phyloP scores from a whole-genome alignment of 768 basidiomycete species.

The Omphalotus guepiniiformis region DNA sequence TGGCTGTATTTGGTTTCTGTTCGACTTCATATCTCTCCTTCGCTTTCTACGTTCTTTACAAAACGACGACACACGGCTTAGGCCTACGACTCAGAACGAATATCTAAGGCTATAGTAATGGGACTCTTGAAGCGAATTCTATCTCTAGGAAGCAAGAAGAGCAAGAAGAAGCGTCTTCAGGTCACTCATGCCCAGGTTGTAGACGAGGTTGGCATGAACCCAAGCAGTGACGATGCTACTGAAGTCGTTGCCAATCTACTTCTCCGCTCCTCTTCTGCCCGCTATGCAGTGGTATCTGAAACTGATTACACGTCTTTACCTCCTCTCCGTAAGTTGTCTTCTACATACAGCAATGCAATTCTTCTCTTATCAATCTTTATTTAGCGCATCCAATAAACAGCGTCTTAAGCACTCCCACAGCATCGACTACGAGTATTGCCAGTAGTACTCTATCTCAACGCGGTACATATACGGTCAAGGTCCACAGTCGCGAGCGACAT shows the following conservation, averaged over 20 bases:
- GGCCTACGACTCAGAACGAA: no score
- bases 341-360: background rate
- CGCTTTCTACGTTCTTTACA: background rate
- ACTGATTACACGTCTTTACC: conserved; percentile 55
- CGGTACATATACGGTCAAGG: conserved; percentile 70
- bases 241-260: conserved; percentile 44
- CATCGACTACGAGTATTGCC: conserved; percentile 49
- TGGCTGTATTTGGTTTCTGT: no score
- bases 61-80: background rate
- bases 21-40: conserved; percentile 7
- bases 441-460: conserved; percentile 47
- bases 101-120: conserved; percentile 43
- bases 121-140: conserved; percentile 68
- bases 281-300: conserved; percentile 54
- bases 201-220: conserved; percentile 12
- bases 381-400: conserved; percentile 67
- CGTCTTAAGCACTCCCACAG: conserved; percentile 43
- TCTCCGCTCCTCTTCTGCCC: conserved; percentile 69
- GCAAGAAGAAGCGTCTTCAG: conserved; percentile 27
- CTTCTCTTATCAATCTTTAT: conserved; percentile 10
- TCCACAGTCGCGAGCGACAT: conserved; percentile 58
- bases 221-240: conserved; percentile 37
- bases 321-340: conserved; percentile 60
- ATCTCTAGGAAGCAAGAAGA: conserved; percentile 63
- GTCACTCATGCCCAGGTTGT: conserved; percentile 23